Evolutionary conservation across 2,329 filamentous ascomycete genomes (phyloP).

Genomic region (Ciborinia camelliae): DNA sequence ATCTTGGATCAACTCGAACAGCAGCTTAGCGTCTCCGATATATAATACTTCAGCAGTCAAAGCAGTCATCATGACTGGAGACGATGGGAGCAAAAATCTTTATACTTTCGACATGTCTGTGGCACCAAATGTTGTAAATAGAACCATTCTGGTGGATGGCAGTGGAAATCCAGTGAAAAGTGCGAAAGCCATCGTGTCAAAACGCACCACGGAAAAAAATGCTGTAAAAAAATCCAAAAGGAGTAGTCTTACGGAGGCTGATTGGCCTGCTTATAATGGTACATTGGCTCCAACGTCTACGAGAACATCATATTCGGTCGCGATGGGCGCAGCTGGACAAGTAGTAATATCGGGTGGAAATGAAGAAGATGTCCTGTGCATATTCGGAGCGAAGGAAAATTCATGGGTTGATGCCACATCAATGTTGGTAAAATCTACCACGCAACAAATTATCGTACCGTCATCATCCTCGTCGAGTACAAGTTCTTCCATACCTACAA

Average conservation of each 20-base stretch:
- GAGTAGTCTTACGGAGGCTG: conserved; percentile 53
- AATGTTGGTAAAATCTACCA: conserved; percentile 27
- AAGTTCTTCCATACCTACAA: conserved; percentile 28
- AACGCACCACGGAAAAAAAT: conserved; percentile 14
- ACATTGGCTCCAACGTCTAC: conserved; percentile 64
- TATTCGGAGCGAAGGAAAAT: conserved; percentile 76
- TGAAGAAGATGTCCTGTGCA: conserved; percentile 56
- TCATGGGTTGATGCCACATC: conserved; percentile 70
- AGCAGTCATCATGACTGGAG: conserved; percentile 63
- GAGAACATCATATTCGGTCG: conserved; percentile 68
- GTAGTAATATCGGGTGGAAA: conserved; percentile 79
- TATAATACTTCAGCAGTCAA: conserved; percentile 57
- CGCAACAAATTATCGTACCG: conserved; percentile 21
- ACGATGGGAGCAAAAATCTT: conserved; percentile 74
- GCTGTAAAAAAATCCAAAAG: conserved; percentile 21
- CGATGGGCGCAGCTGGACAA: conserved; percentile 59
- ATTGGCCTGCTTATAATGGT: conserved; percentile 78
- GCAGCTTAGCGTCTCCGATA: conserved; percentile 59
- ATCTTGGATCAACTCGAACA: conserved; percentile 66
- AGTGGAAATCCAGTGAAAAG: conserved; percentile 53
- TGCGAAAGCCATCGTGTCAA: conserved; percentile 42
- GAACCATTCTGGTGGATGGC: conserved; percentile 62
- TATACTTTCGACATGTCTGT: conserved; percentile 73
- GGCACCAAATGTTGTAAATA: conserved; percentile 71
- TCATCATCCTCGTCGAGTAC: conserved; percentile 21